Percentiles rank a stretch among this genome's conserved stretches.
Evolutionary conservation across 176 grass and related monocot genomes (phyloP).

Genomic region (Ampelocalamus luodianensis): DNA sequence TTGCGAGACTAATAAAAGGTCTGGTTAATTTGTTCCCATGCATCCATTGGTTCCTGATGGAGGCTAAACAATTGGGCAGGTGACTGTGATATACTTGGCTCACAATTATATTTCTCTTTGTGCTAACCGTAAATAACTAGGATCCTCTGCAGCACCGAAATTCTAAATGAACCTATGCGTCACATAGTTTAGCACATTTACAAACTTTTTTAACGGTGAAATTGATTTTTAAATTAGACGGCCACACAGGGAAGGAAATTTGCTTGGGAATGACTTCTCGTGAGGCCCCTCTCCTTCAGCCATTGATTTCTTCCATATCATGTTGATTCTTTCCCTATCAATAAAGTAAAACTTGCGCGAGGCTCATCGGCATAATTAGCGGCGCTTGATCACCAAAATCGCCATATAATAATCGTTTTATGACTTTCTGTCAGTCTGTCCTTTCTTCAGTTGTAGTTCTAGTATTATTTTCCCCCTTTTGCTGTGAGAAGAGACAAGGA

Average conservation of each 20-base stretch:
- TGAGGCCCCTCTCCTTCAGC: too few species aligned
- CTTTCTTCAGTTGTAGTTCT: neutral
- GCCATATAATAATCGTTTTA: neutral
- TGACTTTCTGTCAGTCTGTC: neutral
- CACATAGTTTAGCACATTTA: neutral
- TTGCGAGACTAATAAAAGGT: too few species aligned
- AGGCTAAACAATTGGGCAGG: neutral
- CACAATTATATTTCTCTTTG: neutral
- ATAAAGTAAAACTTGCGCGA: too few species aligned
- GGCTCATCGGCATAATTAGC: too few species aligned
- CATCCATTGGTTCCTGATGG: neutral
- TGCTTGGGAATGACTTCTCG: accelerated
- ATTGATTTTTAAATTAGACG: neutral
- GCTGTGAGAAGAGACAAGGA: too few species aligned
- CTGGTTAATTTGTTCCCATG: neutral
- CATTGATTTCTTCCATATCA: too few species aligned
- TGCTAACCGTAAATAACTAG: neutral
- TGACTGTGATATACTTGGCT: neutral
- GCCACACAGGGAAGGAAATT: too few species aligned
- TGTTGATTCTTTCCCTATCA: too few species aligned
- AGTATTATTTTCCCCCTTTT: neutral
- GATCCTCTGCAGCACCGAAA: neutral
- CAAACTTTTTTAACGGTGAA: neutral
- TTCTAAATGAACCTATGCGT: neutral
- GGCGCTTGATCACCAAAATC: too few species aligned